Conservation (phyloP, 768 basidiomycete species). For the Podaxis carcinomalis region DNA sequence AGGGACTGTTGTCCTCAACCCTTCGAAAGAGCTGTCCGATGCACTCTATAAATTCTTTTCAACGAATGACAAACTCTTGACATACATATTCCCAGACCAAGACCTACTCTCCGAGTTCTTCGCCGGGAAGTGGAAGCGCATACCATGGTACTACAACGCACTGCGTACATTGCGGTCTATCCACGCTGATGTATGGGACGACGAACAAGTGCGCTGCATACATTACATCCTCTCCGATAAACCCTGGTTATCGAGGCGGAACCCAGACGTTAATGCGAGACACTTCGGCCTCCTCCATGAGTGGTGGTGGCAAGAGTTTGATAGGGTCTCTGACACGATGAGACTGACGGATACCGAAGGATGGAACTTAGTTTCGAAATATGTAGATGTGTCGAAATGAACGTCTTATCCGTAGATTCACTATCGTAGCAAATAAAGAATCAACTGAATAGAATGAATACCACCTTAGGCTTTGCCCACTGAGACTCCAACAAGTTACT, state of each 20-base stretch:
- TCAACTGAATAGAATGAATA: too few species aligned
- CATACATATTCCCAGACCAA: slow-evolving; percentile 80
- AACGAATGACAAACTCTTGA: slow-evolving; percentile 33
- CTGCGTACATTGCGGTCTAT: slow-evolving; percentile 77
- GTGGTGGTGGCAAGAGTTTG: slow-evolving; percentile 83
- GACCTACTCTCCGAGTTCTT: slow-evolving; percentile 85
- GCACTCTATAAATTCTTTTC: slow-evolving; percentile 54
- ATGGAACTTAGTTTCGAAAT: slow-evolving; percentile 47
- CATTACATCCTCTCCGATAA: slow-evolving; percentile 88
- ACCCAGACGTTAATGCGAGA: slow-evolving; percentile 27
- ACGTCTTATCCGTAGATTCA: slow-evolving; percentile 9
- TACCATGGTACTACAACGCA: slow-evolving; percentile 90
- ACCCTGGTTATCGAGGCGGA: slow-evolving; percentile 67
- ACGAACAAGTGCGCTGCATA: slow-evolving; percentile 79
- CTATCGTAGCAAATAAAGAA: background rate
- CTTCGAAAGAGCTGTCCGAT: slow-evolving; percentile 54
- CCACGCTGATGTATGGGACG: slow-evolving; percentile 77
- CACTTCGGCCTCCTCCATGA: slow-evolving; percentile 50
- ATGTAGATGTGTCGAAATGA: slow-evolving; percentile 34
- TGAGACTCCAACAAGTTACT: background rate
- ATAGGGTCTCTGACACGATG: slow-evolving; percentile 41
- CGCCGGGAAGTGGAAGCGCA: slow-evolving; percentile 68
- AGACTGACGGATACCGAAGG: slow-evolving; percentile 37
- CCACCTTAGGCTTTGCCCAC: too few species aligned
- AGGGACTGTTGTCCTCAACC: slow-evolving; percentile 81